A percentile compares a stretch with the other conserved stretches of the same genome.
Conservation (phyloP, 2,329 filamentous ascomycete genomes). For the Colletotrichum sp. region DNA sequence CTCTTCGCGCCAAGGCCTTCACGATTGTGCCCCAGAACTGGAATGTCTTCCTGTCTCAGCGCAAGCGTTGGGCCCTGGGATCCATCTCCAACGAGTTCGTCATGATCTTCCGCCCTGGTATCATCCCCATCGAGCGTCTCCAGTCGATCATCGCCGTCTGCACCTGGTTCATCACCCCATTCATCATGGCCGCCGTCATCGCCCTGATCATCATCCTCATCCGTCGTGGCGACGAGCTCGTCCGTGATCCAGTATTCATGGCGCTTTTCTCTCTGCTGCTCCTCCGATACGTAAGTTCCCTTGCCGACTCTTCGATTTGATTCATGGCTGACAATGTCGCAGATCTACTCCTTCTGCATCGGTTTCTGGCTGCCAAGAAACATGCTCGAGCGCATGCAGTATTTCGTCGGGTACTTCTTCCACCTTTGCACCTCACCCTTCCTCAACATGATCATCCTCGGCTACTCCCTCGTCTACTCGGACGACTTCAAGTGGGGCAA, state of each 20-base stretch:
- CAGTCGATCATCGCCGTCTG: constrained; percentile 51
- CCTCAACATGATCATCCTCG: constrained; percentile 46
- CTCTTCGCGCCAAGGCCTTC: constrained; percentile 50
- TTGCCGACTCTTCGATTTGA: neutral
- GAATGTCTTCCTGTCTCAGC: constrained; percentile 53
- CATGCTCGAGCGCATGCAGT: constrained; percentile 40
- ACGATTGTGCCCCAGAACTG: constrained; percentile 50
- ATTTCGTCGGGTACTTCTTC: constrained; percentile 42
- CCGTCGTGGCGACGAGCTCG: constrained; percentile 34
- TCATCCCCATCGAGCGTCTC: constrained; percentile 46
- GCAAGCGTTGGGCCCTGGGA: constrained; percentile 53
- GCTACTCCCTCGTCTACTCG: constrained; percentile 46
- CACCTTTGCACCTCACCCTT: constrained; percentile 44
- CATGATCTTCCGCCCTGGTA: constrained; percentile 49
- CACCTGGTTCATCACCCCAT: constrained; percentile 51
- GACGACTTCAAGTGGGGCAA: constrained; percentile 54
- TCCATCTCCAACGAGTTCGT: constrained; percentile 55
- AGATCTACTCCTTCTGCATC: constrained; percentile 47
- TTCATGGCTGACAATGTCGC: neutral
- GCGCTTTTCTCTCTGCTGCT: constrained; percentile 41
- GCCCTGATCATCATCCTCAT: constrained; percentile 40
- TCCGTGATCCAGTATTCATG: constrained; percentile 39
- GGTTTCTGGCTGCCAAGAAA: constrained; percentile 46
- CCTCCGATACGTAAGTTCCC: constrained; percentile 43
- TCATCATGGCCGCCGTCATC: constrained; percentile 45